Base-by-base conservation (phyloP, 495 filamentous ascomycete species). In the Penicillium crystallinum region DNA sequence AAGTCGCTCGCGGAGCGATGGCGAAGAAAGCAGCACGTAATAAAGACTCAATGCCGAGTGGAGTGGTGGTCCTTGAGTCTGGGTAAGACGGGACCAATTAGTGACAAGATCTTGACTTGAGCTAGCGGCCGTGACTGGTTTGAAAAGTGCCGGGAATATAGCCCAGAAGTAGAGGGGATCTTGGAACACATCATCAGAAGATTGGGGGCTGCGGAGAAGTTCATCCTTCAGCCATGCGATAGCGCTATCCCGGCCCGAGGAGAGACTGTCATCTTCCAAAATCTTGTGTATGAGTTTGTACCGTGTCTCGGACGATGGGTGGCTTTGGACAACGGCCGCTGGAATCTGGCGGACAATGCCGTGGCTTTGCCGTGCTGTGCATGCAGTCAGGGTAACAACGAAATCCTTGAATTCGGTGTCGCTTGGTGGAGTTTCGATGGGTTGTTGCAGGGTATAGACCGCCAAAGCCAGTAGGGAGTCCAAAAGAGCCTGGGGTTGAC, bases 181-280 rank as follows among this genome's bases (percentile, higher is more conserved):
- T 48, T 62, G 54, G 60, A 73, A 65, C 15, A 67, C 48, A 31
- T 51, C 65, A 21, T 57, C 43, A 18, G 58, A 37, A 6, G 65
- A 44, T 51, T 56, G 59, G 21, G 81, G 72, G 19, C 71, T 67
- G 12, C 49, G 44, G 6, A 92, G 71, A 2, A 92, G 79, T 64
- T 96, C 92, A 44, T 91, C 84, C 63, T 91, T 91, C 4, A 97
- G 71, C 88, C 95, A 97, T 21, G 81, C 79, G 10, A 97, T 80
- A 0, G 91, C 91, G 47, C 82, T 84, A 12, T 86, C 90, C 56
- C 89, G 90, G 38, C 93, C 77, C 2, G 86, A 79, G 21, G 83
- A 89, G 6, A 86, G 84, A 8, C 55, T 52, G 57, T 86, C 88
- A 54, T 95, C 81, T 66, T 93, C 85, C 23, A 97, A 75, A 3